Base-by-base conservation (phyloP, 495 filamentous ascomycete species). In the Massariosphaeria phaeospora region DNA sequence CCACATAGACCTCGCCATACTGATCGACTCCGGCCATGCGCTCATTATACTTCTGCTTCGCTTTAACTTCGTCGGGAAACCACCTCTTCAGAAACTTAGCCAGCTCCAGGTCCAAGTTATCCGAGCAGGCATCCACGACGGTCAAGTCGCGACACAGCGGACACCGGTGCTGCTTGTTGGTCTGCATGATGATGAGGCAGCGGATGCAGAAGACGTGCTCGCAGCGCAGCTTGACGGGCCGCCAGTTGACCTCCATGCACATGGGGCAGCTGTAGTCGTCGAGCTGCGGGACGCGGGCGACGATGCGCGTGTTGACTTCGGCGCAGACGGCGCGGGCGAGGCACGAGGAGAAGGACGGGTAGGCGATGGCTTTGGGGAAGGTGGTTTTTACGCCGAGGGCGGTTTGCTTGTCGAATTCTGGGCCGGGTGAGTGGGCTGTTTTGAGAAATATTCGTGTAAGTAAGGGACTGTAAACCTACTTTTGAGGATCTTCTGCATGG, bases 401-500 rank as follows among this genome's bases (percentile, higher is more conserved):
- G 3, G 86, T 90, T 39, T 81, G 78, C 67, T 90, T 90, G 67
- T 88, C 84, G 65, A 89, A 90, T 72, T 90, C 84, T 86, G 56
- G 4, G 3, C 11, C 18, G 1, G 15, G 53, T 67, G 46, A 58
- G 38, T 21, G 23, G 49, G 27, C 3, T 31, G n/a, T n/a, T n/a
- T n/a, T n/a, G n/a, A n/a, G n/a, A n/a, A 21, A 15, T 44, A 44
- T 13, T 20, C 20, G 7, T 13, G 24, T 10, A 15, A 10, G 11
- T 10, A 24, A 7, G 40, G 40, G 40, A 11, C 21, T 20, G 36
- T 17, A 66, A 76, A 59, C 38, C 7, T 66, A 84, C 84, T 90
- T 68, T 90, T 90, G 59, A 90, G 71, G 24, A 90, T 90, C 67
- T 90, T 90, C 17, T 66, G 72, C 62, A 88, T 76, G 0, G 86